A percentile compares a stretch with the other conserved stretches of the same genome.
Evolutionary conservation across 495 filamentous ascomycete genomes (phyloP).

Genomic region (Hapsidospora chrysogenum): DNA sequence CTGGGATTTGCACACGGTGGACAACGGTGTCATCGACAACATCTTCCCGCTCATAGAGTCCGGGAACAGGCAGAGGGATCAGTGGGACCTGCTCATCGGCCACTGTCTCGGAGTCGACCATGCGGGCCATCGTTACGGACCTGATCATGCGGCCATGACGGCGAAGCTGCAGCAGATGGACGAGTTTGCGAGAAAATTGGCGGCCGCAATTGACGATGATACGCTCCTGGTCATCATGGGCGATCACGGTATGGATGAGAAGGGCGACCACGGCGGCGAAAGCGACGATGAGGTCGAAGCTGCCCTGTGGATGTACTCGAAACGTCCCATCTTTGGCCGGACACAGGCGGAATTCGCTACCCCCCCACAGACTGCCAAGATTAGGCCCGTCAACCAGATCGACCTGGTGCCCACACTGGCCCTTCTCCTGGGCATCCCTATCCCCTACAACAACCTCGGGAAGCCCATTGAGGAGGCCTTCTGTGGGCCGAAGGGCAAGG

Average conservation of each 20-base stretch:
- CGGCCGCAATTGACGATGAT: constrained; percentile 58
- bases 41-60: constrained; percentile 67
- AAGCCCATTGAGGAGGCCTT: constrained; percentile 91
- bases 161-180: constrained; percentile 91
- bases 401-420: constrained; percentile 88
- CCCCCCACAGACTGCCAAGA: constrained; percentile 60
- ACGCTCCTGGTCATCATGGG: constrained; percentile 93
- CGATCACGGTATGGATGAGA: constrained; percentile 94
- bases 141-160: constrained; percentile 80
- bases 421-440: constrained; percentile 73
- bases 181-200: constrained; percentile 50
- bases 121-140: constrained; percentile 90
- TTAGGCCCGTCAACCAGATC: constrained; percentile 79
- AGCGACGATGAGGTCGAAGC: constrained; percentile 89
- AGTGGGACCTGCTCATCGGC: constrained; percentile 87
- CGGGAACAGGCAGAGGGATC: constrained; percentile 37
- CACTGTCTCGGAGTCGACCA: constrained; percentile 95
- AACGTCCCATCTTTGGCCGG: constrained; percentile 63
- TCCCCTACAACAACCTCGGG: constrained; percentile 96
- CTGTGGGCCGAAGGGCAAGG: constrained; percentile 43
- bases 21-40: constrained; percentile 89
- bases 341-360: constrained; percentile 38
- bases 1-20: constrained; percentile 92
- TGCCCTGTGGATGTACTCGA: constrained; percentile 97
- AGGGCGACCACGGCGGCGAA: constrained; percentile 94